Conservation (phyloP, 129 eudicot species). For the Flaveria robusta region DNA sequence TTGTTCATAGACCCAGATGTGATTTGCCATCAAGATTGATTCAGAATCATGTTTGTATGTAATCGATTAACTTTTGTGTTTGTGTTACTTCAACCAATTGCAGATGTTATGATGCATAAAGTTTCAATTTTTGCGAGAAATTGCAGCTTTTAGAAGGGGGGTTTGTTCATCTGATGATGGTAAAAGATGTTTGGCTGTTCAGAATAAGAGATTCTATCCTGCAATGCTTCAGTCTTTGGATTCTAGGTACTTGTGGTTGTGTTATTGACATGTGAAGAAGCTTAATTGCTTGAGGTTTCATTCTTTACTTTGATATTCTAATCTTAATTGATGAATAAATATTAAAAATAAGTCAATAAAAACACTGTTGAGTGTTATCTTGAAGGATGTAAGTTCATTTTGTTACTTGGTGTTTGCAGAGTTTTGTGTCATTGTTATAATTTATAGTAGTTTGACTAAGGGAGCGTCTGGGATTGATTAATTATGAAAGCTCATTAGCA, state of each 20-base stretch:
- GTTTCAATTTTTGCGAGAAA: constrained; percentile 7
- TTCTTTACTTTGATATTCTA: background rate
- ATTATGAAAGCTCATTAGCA: background rate
- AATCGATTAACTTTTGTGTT: background rate
- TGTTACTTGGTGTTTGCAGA: background rate
- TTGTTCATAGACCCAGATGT: constrained; percentile 46
- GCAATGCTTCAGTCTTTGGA: constrained; percentile 27
- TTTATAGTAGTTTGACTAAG: background rate
- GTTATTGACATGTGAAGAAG: background rate
- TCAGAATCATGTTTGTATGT: constrained; percentile 51
- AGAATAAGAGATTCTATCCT: constrained; percentile 33
- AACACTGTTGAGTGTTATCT: constrained; percentile 7
- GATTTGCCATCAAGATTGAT: constrained; percentile 35
- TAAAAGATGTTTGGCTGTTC: constrained; percentile 42
- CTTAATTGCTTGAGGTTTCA: background rate
- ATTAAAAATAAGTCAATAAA: background rate
- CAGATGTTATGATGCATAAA: background rate
- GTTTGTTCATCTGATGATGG: constrained; percentile 36
- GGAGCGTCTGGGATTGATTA: background rate
- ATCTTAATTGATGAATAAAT: background rate
- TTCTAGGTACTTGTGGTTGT: constrained; percentile 40
- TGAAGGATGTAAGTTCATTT: background rate
- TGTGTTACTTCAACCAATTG: background rate
- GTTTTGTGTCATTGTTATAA: background rate
- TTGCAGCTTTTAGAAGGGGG: constrained; percentile 49